These are phyloP conservation scores for Cryptococcus sp. DNA, from an alignment of 1,284 basidiomycete species.

Conservation along the genomic window DNA sequence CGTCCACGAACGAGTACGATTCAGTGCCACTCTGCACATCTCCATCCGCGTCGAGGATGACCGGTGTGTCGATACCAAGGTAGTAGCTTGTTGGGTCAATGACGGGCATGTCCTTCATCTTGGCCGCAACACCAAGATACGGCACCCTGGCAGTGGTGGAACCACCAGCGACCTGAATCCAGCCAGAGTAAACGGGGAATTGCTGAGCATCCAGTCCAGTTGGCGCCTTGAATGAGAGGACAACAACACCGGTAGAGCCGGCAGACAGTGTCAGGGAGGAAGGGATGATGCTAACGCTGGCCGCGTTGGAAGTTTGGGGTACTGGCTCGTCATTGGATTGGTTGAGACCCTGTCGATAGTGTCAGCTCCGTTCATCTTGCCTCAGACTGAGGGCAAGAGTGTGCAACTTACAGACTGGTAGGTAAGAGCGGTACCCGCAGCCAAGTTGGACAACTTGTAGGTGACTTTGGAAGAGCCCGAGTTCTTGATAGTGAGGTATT, in stretches of 20 bases:
- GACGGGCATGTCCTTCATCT: conserved; percentile 43
- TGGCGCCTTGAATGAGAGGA: conserved; percentile 36
- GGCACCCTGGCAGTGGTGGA: conserved; percentile 30
- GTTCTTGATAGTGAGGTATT: conserved; percentile 42
- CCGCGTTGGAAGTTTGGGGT: conserved; percentile 25
- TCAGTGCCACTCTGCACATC: conserved; percentile 25
- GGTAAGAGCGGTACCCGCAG: conserved; percentile 35
- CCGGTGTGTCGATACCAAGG: conserved; percentile 37
- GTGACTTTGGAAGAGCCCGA: conserved; percentile 25
- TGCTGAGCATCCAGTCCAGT: conserved; percentile 31
- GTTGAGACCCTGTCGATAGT: conserved; percentile 18
- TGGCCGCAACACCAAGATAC: conserved; percentile 48
- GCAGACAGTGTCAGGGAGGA: conserved; percentile 32
- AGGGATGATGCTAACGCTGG: conserved; percentile 37
- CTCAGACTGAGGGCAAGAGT: background rate
- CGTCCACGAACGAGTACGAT: conserved; percentile 61
- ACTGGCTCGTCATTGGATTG: conserved; percentile 37
- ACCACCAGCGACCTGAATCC: conserved; percentile 36
- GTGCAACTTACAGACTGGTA: conserved; percentile 25
- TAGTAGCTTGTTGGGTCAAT: conserved; percentile 39
- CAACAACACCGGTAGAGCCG: conserved; percentile 27
- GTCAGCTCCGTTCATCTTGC: conserved; percentile 1
- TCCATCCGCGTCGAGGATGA: conserved; percentile 21
- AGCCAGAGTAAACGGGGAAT: conserved; percentile 48
- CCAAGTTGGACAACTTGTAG: conserved; percentile 36